Base-by-base conservation (phyloP, 2,329 filamentous ascomycete species). In the Fusarium sp. region DNA sequence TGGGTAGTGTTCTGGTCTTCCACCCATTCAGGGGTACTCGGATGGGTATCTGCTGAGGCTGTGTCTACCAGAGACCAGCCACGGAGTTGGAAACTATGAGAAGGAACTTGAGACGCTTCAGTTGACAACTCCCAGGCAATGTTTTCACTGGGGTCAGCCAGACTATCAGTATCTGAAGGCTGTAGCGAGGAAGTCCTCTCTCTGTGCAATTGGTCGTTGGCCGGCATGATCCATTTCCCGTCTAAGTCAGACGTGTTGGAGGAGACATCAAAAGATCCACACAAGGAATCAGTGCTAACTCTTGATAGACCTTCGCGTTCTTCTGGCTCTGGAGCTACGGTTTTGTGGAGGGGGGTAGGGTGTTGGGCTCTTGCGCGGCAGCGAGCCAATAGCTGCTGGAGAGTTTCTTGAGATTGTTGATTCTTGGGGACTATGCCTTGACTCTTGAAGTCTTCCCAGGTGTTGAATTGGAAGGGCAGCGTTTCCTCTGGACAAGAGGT, bases 351-450 rank as follows among this genome's bases (percentile, higher is more conserved):
- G 26, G 10, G 26, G 17, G 5, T 18, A 20, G 32, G 17, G 11
- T 18, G 8, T 35, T 24, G 51, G n/a, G 51, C 8, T 13, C 57
- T 65, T n/a, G 36, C 18, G 10, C 15, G 32, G 38, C 48, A 47
- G 17, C 36, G 62, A 20, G 17, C 35, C 20, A 71, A 9, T 8
- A 69, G 20, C 17, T 20, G 28, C 9, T 35, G 39, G 12, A 68
- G 50, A 3, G 11, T 35, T 15, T 72, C 44, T 35, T 63, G 42
- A 3, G 69, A 72, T 35, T 26, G 38, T n/a, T 63, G 45, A 32
- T 72, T 64, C n/a, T 35, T 45, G 44, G 45, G 39, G 6, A 53
- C 2, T 5, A 72, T 39, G 26, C 68, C 69, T 26, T 56, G 50
- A 8, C 20, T 71, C 32, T 48, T 22, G 22, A 70, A 55, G 22